Evolutionary conservation across 1,284 basidiomycete species (phyloP).

Genomic region (Takashimella tepidaria): DNA sequence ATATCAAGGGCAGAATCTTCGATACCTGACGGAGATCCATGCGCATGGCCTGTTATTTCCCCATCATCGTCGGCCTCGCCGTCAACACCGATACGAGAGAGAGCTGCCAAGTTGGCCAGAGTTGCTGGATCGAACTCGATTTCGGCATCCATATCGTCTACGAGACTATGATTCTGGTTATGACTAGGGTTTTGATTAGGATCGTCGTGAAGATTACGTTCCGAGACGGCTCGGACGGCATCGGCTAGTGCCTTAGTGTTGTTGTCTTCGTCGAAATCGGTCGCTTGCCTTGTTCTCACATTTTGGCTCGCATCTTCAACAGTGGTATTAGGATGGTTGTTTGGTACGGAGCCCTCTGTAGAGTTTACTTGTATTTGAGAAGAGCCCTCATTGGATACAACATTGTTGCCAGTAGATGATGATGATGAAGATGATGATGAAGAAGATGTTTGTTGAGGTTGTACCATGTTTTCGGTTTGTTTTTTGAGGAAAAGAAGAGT

Average conservation of each 20-base stretch:
- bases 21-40: no score
- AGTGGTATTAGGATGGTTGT: no score
- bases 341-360: no score
- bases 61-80: conserved; percentile 14
- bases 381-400: no score
- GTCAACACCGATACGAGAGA: conserved; percentile 28
- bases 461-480: no score
- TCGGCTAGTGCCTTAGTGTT: background rate
- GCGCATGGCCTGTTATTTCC: no score
- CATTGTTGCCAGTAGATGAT: no score
- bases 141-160: background rate
- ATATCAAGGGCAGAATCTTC: conserved; percentile 1
- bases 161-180: background rate
- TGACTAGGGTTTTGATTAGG: background rate
- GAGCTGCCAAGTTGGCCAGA: conserved; percentile 40
- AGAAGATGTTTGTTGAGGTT: no score
- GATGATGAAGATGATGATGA: no score
- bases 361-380: no score
- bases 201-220: background rate
- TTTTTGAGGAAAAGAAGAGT: no score
- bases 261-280: background rate
- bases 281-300: background rate
- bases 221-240: background rate
- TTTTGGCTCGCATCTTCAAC: no score
- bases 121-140: conserved; percentile 36